Evolutionary conservation across 345 rosid species (phyloP).

Genomic region (Salix brachista): DNA sequence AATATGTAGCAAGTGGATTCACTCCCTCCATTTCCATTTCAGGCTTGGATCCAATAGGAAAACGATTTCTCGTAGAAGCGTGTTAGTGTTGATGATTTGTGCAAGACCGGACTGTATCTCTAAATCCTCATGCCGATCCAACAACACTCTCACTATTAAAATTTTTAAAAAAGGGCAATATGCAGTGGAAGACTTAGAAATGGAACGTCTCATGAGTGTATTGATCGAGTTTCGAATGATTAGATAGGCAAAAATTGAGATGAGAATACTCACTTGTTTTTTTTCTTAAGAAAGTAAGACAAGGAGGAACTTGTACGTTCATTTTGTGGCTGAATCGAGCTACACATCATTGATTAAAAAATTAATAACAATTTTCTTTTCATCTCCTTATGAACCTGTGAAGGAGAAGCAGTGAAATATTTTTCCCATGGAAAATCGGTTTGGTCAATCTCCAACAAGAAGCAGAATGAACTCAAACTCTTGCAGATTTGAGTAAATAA

Average conservation of each 20-base stretch:
- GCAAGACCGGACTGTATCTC: neutral
- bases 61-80: too few species aligned
- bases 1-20: neutral
- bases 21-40: neutral
- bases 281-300: too few species aligned
- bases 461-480: neutral
- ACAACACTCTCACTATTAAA: neutral
- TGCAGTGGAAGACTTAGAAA: neutral
- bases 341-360: too few species aligned
- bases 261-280: neutral
- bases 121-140: neutral
- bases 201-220: too few species aligned
- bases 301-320: neutral
- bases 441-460: neutral
- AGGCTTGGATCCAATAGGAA: neutral
- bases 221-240: neutral
- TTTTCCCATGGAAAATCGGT: neutral
- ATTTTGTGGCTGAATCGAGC: neutral
- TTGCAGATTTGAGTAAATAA: neutral
- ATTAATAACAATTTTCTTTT: neutral
- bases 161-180: too few species aligned
- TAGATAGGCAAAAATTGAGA: neutral
- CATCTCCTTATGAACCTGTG: neutral
- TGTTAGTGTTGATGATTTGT: neutral
- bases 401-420: neutral